Conservation (phyloP, 2,329 filamentous ascomycete species). For the Trichoderma guizhouense region DNA sequence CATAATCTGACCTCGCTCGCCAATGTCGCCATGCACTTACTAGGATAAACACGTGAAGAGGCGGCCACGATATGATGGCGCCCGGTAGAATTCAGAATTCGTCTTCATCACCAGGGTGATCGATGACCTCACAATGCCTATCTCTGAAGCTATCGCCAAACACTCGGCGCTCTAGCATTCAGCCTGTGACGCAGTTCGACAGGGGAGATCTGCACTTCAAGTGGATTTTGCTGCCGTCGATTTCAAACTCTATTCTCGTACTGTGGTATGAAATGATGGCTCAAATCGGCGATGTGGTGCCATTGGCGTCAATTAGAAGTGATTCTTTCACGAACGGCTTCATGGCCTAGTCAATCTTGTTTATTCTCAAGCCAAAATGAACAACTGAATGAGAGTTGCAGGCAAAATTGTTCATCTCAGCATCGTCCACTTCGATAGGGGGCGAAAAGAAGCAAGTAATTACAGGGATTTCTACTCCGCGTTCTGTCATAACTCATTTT, state of each 20-base stretch:
- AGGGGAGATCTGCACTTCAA: neutral
- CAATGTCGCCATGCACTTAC: neutral
- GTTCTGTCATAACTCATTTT: slow-evolving; percentile 1
- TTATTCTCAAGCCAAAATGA: neutral
- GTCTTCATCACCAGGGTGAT: neutral
- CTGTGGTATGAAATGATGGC: neutral
- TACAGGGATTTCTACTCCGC: neutral
- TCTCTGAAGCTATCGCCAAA: neutral
- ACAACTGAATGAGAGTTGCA: neutral
- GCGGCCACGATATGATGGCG: neutral
- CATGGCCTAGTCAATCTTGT: neutral
- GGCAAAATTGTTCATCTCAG: neutral
- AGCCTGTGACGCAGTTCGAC: slow-evolving; percentile 3
- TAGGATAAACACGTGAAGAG: no score
- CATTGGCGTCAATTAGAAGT: neutral
- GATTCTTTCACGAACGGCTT: neutral
- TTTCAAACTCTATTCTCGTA: neutral
- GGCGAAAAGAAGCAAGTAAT: neutral
- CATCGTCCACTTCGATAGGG: neutral
- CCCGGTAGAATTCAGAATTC: neutral
- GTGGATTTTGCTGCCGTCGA: neutral
- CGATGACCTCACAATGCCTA: neutral
- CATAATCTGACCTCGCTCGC: neutral
- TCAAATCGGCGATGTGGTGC: neutral
- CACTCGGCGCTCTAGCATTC: neutral